A percentile compares a stretch with the other conserved stretches of the same genome.
Conservation (phyloP, 192 early-diverging fungal species). For the Coemansia sp. region DNA sequence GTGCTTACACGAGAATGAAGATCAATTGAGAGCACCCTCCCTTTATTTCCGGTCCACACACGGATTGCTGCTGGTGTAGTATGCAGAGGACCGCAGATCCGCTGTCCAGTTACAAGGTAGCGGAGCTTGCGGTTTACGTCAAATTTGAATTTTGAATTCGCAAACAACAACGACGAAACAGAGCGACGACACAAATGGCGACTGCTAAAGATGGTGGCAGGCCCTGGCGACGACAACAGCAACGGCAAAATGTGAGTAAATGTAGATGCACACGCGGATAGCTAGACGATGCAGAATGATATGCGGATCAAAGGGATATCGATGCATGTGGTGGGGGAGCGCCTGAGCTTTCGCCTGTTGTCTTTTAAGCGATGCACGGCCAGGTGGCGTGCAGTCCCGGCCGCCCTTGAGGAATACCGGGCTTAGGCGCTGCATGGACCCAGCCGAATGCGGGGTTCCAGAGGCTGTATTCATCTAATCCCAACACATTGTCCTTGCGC, state of each 20-base stretch:
- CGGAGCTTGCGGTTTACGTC: not conserved
- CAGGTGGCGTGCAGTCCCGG: not conserved
- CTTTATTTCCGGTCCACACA: not conserved
- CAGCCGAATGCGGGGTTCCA: not conserved
- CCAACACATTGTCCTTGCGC: not conserved
- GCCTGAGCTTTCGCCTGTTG: not conserved
- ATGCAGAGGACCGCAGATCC: slow-evolving; percentile 1
- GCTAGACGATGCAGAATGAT: not conserved
- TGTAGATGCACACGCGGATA: not conserved
- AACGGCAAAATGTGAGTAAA: not conserved
- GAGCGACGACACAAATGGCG: not conserved
- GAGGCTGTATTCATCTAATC: not conserved
- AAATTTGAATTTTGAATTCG: not conserved
- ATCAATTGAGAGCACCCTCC: not conserved
- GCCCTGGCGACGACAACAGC: not conserved
- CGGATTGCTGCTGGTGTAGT: not conserved
- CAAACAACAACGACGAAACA: not conserved
- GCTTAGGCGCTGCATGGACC: not conserved
- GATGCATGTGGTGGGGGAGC: not conserved
- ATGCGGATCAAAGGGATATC: not conserved
- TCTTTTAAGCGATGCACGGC: not conserved
- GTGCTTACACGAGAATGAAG: not conserved
- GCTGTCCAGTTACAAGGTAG: not conserved
- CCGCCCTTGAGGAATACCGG: not conserved
- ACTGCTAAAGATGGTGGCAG: not conserved